Evolutionary conservation across 2,329 filamentous ascomycete species (phyloP), one percentile per base, ranked within the genome.

Genomic region (Neoarthrinium moseri): DNA sequence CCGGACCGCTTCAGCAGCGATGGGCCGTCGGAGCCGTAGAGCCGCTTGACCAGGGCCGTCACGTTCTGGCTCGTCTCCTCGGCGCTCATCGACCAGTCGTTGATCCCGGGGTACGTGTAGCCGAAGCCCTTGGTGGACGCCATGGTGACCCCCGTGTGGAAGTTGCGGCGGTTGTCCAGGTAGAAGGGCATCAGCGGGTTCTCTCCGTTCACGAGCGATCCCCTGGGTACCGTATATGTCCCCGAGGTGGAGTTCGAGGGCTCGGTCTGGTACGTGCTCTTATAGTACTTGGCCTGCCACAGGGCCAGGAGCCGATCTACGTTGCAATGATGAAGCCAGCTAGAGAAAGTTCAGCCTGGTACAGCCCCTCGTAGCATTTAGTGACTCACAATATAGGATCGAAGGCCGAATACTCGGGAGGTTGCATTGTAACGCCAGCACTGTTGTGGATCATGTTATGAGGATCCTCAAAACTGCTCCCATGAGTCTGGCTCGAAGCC

Each of bases 11-110:
- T 17, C 17, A 30, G 20, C 22, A 32, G 29, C 17, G 30, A 22
- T n/a, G 34, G 11, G 2, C 11, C 11, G 13, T 38, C 18, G 26
- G 36, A 3, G 1, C 62, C 61, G 53, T 75, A 77, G 4, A 91
- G 63, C 1, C 64, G 71, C 47, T 80, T 73, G 11, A 87, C 76
- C 6, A 82, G 77, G 1, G 80, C 75, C 29, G 80, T 75, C 24
- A 89, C 71, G 54, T 86, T 84, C 47, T 77, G 76, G 24, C 75
- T 72, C 35, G 89, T 62, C 53, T 83, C 72, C 47, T 81, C 73
- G 2, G 78, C 67, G 3, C 75, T 75, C 64, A 82, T 80, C 22
- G 70, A 74, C 51, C 80, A 78, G 55, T 66, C 62, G 46, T 60
- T 49, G 22, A 74, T 59, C 48, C 70, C 67, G 2, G 61, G 62